Conservation (phyloP, 305 asterid species). For the Fraxinus paxiana region DNA sequence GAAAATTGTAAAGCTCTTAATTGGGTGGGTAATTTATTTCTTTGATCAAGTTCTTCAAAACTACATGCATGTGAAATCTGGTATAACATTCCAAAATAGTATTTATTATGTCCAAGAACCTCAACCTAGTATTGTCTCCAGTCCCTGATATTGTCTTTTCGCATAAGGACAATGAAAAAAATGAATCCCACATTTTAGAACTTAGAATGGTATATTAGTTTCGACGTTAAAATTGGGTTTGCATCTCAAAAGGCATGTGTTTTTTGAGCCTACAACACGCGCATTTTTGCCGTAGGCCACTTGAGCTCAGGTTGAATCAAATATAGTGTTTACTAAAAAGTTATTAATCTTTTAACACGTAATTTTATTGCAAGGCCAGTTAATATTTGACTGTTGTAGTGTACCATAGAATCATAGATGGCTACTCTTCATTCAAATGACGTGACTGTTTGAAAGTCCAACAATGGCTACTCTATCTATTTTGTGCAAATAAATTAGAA, state of each 20-base stretch:
- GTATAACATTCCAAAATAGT: not conserved
- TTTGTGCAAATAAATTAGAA: no score
- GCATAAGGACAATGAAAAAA: not conserved
- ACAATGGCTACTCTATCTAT: no score
- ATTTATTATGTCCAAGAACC: not conserved
- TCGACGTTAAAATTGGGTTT: not conserved
- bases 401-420: not conserved
- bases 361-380: not conserved
- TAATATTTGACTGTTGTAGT: no score
- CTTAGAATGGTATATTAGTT: not conserved
- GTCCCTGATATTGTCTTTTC: not conserved
- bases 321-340: not conserved
- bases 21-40: no score
- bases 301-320: not conserved
- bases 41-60: no score
- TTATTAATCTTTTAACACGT: no score
- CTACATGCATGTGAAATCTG: not conserved
- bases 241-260: no score
- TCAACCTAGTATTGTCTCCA: not conserved
- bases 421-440: not conserved
- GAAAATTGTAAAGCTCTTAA: not conserved
- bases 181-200: not conserved
- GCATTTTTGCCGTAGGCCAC: no score
- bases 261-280: no score
- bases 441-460: not conserved